Evolutionary conservation across 208 protist genomes (phyloP).

Genomic region (Acanthamoeba castellanii): DNA sequence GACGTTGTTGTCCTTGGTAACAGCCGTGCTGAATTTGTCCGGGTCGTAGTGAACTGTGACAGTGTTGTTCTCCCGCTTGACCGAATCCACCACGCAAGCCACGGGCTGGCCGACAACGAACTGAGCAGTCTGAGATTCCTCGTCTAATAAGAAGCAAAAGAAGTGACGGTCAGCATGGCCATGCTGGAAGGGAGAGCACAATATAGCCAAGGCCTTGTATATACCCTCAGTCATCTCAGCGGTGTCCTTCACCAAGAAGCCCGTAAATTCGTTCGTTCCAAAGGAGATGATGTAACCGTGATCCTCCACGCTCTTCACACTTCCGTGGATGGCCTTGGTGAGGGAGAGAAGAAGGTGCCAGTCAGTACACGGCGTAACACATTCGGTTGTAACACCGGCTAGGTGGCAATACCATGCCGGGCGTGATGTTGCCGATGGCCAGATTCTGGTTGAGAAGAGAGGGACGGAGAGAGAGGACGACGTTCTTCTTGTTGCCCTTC

Average conservation of each 20-base stretch:
- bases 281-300: conserved; percentile 72
- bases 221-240: background rate
- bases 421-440: background rate
- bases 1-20: conserved; percentile 54
- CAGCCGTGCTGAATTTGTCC: background rate
- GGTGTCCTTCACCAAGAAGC: conserved; percentile 42
- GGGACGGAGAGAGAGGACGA: conserved; percentile 51
- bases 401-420: background rate
- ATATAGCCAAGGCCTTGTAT: background rate
- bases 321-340: conserved; percentile 12
- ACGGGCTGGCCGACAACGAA: conserved; percentile 37
- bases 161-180: background rate
- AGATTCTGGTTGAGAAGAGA: conserved; percentile 68
- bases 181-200: background rate
- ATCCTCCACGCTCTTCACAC: conserved; percentile 75
- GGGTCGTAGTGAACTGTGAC: conserved; percentile 35
- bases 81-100: conserved; percentile 45
- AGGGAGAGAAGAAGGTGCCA: background rate
- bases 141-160: background rate
- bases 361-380: background rate
- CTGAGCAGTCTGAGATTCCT: background rate
- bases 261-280: conserved; percentile 61
- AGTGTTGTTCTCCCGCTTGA: conserved; percentile 66
- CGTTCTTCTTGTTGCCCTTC: background rate
- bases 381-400: background rate